A percentile compares a stretch with the other conserved stretches of the same genome.
Conservation (phyloP, 2,329 filamentous ascomycete genomes). For the Fusarium sp. region DNA sequence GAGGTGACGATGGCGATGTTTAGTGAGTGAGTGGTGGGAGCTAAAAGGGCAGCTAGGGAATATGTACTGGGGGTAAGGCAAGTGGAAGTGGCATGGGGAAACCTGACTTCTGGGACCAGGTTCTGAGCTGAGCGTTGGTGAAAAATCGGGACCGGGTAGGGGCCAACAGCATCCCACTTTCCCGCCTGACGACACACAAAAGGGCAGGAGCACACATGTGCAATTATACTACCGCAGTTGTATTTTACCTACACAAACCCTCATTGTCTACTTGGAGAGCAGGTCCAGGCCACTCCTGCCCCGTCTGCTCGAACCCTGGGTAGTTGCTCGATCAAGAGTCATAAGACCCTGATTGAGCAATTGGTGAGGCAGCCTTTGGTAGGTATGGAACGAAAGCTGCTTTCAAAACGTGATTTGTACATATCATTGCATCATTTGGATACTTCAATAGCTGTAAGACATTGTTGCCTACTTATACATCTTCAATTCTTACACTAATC, state of each 20-base stretch:
- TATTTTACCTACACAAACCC: too few relatives aligned
- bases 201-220: not conserved
- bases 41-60: constrained; percentile 18
- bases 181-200: not conserved
- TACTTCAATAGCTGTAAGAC: too few relatives aligned
- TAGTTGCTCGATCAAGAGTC: not conserved
- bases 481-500: too few relatives aligned
- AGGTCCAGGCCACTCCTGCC: not conserved
- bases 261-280: not conserved
- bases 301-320: too few relatives aligned
- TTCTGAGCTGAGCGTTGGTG: constrained; percentile 19
- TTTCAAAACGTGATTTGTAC: not conserved
- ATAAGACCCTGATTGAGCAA: not conserved
- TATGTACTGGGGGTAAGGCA: constrained; percentile 7
- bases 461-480: too few relatives aligned
- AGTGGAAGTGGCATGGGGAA: constrained; percentile 17
- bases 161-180: not conserved
- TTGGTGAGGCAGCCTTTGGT: not conserved
- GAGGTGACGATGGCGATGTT: constrained; percentile 26
- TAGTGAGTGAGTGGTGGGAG: constrained; percentile 23
- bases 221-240: constrained; percentile 1
- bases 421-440: too few relatives aligned
- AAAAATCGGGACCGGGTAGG: constrained; percentile 43
- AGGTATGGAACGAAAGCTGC: not conserved
- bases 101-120: constrained; percentile 1